Evolutionary conservation across 257 asterid genomes (phyloP), one percentile per base, ranked within the genome.

Genomic region (Lantana camara): DNA sequence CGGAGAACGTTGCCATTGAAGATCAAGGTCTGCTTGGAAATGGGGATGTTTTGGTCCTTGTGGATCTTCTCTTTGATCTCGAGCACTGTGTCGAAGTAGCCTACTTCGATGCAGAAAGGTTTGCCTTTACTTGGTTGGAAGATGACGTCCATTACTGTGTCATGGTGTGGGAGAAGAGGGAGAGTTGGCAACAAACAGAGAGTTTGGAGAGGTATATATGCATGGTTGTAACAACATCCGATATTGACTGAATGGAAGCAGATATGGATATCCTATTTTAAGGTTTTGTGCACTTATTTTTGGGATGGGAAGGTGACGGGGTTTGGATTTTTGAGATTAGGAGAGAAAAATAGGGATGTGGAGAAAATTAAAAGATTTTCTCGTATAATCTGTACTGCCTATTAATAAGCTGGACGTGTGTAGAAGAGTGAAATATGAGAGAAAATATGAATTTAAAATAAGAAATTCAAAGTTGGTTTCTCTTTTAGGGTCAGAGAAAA

Each of bases 51-150:
- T 0, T 72, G 73, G 7, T 74, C 0, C 38, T 78, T 84, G 4
- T 79, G 76, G 20, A 89, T 73, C 57, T 81, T 86, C 57, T 82
- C 82, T 72, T 89, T 89, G 80, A 89, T 87, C 59, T 89, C 95
- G 1, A 62, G 34, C 15, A 86, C 75, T 0, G 94, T 74, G 54
- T 84, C 94, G 40, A 86, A 86, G 79, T 73, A 84, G 35, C 94
- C 89, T 0, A 83, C 79, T 68, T 89, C 97, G 7, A 86, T 62
- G 69, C 42, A 21, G 86, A 84, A 89, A 5, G 71, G 49, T 30
- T 24, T 60, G 57, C 84, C 86, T 8, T 63, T 67, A 15, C 70
- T 70, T 16, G 85, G 83, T 34, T 75, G 75, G 68, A 89, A 82
- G 64, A 52, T 24, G 45, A 89, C 15, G 51, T 89, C 95, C 96